Conservation (phyloP, 768 basidiomycete species). For the Dioszegia hungarica region DNA sequence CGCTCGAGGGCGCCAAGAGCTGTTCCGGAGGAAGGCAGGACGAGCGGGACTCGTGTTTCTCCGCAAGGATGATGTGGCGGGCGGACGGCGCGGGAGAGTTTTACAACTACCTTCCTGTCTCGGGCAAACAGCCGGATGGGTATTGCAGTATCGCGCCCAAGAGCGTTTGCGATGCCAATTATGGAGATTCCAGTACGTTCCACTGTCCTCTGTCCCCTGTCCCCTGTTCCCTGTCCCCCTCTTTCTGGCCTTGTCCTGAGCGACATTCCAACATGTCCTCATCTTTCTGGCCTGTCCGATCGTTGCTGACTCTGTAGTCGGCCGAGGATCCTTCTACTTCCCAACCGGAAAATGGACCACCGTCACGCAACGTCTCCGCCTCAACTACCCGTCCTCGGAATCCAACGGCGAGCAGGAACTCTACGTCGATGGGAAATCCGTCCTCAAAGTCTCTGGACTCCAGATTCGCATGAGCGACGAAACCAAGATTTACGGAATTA, state of each 20-base stretch:
- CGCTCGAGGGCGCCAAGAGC: conserved; percentile 52
- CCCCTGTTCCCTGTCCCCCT: neutral
- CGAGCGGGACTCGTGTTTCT: conserved; percentile 59
- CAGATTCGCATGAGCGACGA: conserved; percentile 55
- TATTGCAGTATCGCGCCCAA: conserved; percentile 54
- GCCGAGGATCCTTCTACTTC: conserved; percentile 65
- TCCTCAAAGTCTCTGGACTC: conserved; percentile 59
- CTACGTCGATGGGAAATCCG: conserved; percentile 62
- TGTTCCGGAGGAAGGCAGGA: conserved; percentile 66
- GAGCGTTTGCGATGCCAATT: conserved; percentile 58
- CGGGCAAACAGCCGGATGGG: conserved; percentile 51
- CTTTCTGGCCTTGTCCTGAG: neutral
- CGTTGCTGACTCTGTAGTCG: conserved; percentile 49
- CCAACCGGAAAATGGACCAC: conserved; percentile 63
- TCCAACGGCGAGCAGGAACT: conserved; percentile 68
- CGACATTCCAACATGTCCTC: neutral
- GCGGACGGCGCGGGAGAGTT: conserved; percentile 59
- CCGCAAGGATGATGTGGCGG: conserved; percentile 68
- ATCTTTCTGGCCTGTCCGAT: neutral
- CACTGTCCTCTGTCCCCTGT: neutral
- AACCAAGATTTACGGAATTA: conserved; percentile 62
- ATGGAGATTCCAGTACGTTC: conserved; percentile 49
- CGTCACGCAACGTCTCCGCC: conserved; percentile 64
- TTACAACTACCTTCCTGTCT: conserved; percentile 63
- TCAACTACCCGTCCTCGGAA: conserved; percentile 65